Base-by-base conservation (phyloP, 2,329 filamentous ascomycete species). In the Seiridium cupressi region DNA sequence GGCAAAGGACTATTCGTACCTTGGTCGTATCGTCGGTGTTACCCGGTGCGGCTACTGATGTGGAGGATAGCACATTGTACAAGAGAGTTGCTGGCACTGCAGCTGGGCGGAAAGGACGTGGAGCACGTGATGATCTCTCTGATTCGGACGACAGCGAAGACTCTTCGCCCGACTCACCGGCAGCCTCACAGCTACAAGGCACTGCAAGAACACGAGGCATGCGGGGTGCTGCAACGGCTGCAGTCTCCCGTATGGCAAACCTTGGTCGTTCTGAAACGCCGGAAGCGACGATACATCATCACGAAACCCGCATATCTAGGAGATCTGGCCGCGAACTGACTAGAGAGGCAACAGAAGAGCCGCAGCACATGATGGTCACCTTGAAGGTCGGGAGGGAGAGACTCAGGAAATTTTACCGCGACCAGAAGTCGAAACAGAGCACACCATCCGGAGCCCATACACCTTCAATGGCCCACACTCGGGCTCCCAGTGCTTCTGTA, bases 101-200 rank as follows among this genome's bases (percentile, higher is more conserved):
- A 36, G 79, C 81, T n/a, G 72, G 74, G 59, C 81, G 83, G 55
- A 85, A 88, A 70, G 82, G 88, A 58, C 73, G 79, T 54, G 79
- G 79, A 42, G 77, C 77, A 44, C 81, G 84, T 51, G 85, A 89
- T 64, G 91, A 95, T 59, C 70, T 88, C 5, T 96, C 92, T 0
- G 94, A 97, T 58, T 94, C 95, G 1, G 92, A 94, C 54, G 93
- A 97, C 35, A 96, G 92, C 71, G 94, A 97, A 60, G 92, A 96
- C 61, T 96, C 92, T 0, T 87, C 84, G 1, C 87, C 90, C 18
- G 93, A 96, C 61, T 97, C 93, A n/a, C 93, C 93, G 3, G 90
- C 90, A 2, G 84, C 90, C 44, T 87, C 89, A 5, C 86, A 90
- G 64, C 77, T 93, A 51, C 81, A 86, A 54, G 92, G 92, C 51